phyloP scores from a whole-genome alignment of 2,329 filamentous ascomycete genomes.

The Cytospora leucostoma region DNA sequence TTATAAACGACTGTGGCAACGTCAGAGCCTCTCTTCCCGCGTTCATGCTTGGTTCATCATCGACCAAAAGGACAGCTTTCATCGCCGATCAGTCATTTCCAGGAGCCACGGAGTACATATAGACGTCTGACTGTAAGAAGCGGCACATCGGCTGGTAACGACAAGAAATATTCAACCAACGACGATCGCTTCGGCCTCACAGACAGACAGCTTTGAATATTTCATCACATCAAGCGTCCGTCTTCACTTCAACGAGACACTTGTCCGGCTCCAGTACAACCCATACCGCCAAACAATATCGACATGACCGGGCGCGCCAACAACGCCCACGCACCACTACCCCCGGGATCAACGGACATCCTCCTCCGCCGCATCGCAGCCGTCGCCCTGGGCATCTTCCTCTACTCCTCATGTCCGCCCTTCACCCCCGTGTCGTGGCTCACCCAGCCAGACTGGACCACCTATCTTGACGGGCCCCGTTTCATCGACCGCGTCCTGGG shows the following conservation, averaged over 20 bases:
- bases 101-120: neutral
- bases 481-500: slow-evolving; percentile 24
- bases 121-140: neutral
- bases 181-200: neutral
- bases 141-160: neutral
- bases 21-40: neutral
- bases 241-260: neutral
- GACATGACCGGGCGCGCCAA: neutral
- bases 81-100: neutral
- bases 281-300: neutral
- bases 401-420: slow-evolving; percentile 5
- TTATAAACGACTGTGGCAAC: neutral
- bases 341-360: slow-evolving; percentile 10
- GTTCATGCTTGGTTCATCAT: neutral
- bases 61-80: neutral
- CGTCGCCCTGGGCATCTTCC: slow-evolving; percentile 22
- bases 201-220: too few species aligned
- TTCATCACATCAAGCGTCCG: neutral
- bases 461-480: slow-evolving; percentile 22
- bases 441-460: slow-evolving; percentile 23
- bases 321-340: neutral
- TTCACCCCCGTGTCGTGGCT: slow-evolving; percentile 26
- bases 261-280: neutral
- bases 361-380: slow-evolving; percentile 20
- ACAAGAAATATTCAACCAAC: neutral